phyloP scores from a whole-genome alignment of 345 rosid genomes.

The Psidium friedrichsthalianum region DNA sequence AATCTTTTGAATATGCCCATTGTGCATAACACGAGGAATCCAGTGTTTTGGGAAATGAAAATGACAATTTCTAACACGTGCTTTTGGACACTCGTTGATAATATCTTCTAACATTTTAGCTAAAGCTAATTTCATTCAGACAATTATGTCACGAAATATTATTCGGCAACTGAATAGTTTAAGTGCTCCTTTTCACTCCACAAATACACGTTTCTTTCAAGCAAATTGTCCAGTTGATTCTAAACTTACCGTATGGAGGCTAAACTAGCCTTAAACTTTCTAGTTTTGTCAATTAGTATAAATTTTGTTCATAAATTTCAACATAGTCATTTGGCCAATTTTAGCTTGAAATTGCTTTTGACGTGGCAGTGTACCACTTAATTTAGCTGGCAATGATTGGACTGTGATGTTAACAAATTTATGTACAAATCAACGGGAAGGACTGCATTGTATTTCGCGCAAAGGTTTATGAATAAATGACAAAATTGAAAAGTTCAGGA shows the following conservation, averaged over 20 bases:
- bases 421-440: neutral
- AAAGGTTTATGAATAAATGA: neutral
- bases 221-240: neutral
- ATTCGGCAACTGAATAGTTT: neutral
- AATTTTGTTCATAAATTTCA: neutral
- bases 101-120: neutral
- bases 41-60: neutral
- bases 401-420: neutral
- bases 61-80: neutral
- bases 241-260: neutral
- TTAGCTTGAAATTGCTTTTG: neutral
- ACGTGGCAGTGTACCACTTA: neutral
- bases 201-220: neutral
- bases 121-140: neutral
- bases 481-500: neutral
- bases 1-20: neutral
- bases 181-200: neutral
- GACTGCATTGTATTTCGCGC: neutral
- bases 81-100: neutral
- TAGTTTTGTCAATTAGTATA: neutral
- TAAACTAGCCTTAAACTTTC: neutral
- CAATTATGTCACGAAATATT: neutral
- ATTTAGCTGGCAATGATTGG: neutral
- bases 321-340: neutral
- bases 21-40: neutral